Base-by-base conservation (phyloP, 371 early-diverging fungal species). In the Coemansia sp. region DNA sequence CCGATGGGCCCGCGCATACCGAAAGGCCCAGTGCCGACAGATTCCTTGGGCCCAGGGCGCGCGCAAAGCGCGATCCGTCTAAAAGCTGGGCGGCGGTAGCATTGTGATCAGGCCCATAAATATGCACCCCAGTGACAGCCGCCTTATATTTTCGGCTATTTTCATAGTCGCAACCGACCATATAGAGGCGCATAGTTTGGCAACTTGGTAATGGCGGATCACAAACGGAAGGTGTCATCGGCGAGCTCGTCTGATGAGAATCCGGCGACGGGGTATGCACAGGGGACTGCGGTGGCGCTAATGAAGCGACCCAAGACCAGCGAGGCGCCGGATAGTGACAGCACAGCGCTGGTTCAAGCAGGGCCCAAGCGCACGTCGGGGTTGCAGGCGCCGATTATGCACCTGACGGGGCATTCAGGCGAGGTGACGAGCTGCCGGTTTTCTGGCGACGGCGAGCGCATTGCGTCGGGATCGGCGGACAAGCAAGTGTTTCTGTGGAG, bases 401-500 rank as follows among this genome's bases (percentile, higher is more conserved):
- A 86, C 45, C 76, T 95, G 33, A 82, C 84, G 12, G 95, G 95
- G 0, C 94, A 94, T 68, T 76, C 80, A 63, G 92, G 93, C 56
- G 95, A 94, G 47, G 84, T 98, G 12, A 87, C 88, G 40, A 81
- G 92, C 11, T 85, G 89, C 76, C 84, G 86, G 69, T 98, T 98
- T 76, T 90, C 91, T 67, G 90, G 88, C 26, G 80, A 82, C 51
- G 98, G 98, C 50, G 82, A 90, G 57, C 84, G 89, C 56, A 63
- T 97, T 52, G 96, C 94, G 0, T 92, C 94, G 33, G 90, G 87
- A 20, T 87, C 90, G 20, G 86, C 86, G 49, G 97, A 97, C 78
- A 79, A 88, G 72, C 82, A 80, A 20, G 92, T 97, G 31, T 91
- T 90, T 55, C 77, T 98, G 43, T 98, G 97, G 98, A 90, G 92